Percentiles rank a stretch among this genome's conserved stretches.
Evolutionary conservation across 805 yeast species (phyloP).

Genomic region (Ogataea pilisensis): DNA sequence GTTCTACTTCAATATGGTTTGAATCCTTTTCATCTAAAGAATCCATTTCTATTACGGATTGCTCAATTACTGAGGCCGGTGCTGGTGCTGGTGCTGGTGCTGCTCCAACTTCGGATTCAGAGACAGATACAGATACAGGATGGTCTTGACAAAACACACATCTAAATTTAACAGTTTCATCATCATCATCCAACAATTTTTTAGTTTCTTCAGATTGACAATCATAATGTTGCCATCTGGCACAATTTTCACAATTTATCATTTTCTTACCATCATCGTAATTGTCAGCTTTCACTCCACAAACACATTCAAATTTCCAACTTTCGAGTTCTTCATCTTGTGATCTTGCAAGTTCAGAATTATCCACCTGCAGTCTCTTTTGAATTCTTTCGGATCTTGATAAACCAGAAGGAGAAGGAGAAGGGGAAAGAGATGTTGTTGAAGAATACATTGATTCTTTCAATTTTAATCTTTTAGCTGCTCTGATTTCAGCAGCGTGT

Average conservation of each 20-base stretch:
- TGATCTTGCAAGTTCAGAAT: neutral
- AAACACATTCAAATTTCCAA: slow-evolving; percentile 38
- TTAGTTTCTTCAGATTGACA: slow-evolving; percentile 29
- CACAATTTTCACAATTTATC: slow-evolving; percentile 34
- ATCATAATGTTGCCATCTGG: slow-evolving; percentile 36
- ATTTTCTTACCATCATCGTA: slow-evolving; percentile 36
- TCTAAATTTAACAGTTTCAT: slow-evolving; percentile 14
- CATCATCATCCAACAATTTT: slow-evolving; percentile 32
- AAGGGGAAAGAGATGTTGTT: slow-evolving; percentile 7
- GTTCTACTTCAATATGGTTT: neutral
- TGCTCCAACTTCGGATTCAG: too few species aligned
- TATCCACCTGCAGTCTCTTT: slow-evolving; percentile 11
- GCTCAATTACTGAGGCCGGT: too few species aligned
- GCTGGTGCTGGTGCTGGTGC: too few species aligned
- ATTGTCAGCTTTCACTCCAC: slow-evolving; percentile 35
- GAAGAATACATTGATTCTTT: slow-evolving; percentile 29
- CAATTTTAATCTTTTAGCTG: slow-evolving; percentile 36
- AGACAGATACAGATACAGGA: too few species aligned
- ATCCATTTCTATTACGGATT: too few species aligned
- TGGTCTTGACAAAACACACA: slow-evolving; percentile 14
- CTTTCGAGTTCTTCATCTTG: slow-evolving; percentile 5
- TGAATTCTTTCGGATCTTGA: slow-evolving; percentile 33
- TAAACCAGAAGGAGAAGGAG: slow-evolving; percentile 3
- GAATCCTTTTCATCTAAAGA: too few species aligned
- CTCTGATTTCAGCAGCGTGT: slow-evolving; percentile 42